Base-by-base conservation (phyloP, 192 early-diverging fungal species). In the Coemansia nantahalensis region DNA sequence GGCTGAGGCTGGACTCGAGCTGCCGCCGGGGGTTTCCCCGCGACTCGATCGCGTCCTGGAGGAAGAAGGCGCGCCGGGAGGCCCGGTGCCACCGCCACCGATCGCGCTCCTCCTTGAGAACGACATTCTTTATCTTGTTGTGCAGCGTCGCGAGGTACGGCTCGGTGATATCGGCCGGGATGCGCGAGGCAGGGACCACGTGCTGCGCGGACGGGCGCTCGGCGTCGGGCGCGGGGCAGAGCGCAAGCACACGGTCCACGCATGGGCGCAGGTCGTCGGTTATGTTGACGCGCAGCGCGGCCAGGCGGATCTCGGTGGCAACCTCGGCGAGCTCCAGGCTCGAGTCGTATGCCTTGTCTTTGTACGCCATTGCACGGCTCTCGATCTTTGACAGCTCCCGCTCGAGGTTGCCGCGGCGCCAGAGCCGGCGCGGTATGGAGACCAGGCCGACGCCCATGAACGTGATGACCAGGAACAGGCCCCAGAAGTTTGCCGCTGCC, bases 391-490 rank as follows among this genome's bases (percentile, higher is more conserved):
- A 59, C 18, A 95, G 71, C 22, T 83, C 79, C 34, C 80, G 80
- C 17, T 43, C 58, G 21, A 80, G 68, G 54, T 86, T 79, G 10
- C 90, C 85, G 10, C 75, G 67, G 51, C 82, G 84, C 92, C 93
- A 98, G 36, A 95, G 74, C 51, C 78, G 67, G 39, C 93, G 82
- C 17, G 95, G 95, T 31, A 98, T 78, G 28, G 91, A 85, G 0
- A 98, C 92, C 42, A 96, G 73, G 0, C 95, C 95, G 65, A 93
- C 93, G 16, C 93, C 91, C 84, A 98, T 86, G 62, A 96, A 88
- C 2, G 91, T 79, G 41, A 92, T 88, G 23, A 90, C 83, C 15
- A 95, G 83, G 19, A 93, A 64, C 26, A 98, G 78, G 35, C 95
- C 95, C 87, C 89, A 98, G 51, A 90, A 92, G 72, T 98, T 98